Percentiles rank a stretch among this genome's conserved stretches.
Evolutionary conservation across 2,329 filamentous ascomycete species (phyloP).

Genomic region (Calonectria henricotiae): DNA sequence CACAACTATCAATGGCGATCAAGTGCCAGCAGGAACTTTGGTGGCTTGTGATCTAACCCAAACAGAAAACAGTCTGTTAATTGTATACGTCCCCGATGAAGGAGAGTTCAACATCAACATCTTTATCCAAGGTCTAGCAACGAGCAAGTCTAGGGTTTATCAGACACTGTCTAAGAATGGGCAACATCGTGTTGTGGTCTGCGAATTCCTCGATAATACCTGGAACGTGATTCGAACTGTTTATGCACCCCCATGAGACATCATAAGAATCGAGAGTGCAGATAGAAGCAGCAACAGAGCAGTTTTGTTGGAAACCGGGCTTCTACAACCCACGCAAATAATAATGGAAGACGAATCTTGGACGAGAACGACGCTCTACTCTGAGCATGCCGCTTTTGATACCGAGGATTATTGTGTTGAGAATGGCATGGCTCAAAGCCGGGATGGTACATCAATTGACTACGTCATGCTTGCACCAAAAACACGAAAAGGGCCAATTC

Average conservation of each 20-base stretch:
- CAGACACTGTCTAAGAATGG: background rate
- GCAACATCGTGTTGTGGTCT: background rate
- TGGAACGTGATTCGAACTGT: background rate
- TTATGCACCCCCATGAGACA: background rate
- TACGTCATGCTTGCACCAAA: background rate
- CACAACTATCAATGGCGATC: background rate
- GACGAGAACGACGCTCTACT: background rate
- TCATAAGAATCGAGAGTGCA: background rate
- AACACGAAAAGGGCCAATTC: background rate
- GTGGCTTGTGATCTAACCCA: background rate
- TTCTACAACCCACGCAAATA: background rate
- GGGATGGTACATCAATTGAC: background rate
- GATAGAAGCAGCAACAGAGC: slow-evolving; percentile 3
- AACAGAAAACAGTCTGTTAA: background rate
- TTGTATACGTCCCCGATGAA: background rate
- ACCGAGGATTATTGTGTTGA: background rate
- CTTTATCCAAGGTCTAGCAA: background rate
- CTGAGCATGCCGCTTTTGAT: slow-evolving; percentile 6
- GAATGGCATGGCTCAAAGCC: background rate
- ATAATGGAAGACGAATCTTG: slow-evolving; percentile 8
- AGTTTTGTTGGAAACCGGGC: background rate
- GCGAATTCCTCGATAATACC: background rate
- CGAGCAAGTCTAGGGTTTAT: background rate
- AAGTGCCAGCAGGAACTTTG: background rate
- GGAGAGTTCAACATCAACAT: slow-evolving; percentile 3